Evolutionary conservation across 2,329 filamentous ascomycete genomes (phyloP).

Genomic region (Colletotrichum horii): DNA sequence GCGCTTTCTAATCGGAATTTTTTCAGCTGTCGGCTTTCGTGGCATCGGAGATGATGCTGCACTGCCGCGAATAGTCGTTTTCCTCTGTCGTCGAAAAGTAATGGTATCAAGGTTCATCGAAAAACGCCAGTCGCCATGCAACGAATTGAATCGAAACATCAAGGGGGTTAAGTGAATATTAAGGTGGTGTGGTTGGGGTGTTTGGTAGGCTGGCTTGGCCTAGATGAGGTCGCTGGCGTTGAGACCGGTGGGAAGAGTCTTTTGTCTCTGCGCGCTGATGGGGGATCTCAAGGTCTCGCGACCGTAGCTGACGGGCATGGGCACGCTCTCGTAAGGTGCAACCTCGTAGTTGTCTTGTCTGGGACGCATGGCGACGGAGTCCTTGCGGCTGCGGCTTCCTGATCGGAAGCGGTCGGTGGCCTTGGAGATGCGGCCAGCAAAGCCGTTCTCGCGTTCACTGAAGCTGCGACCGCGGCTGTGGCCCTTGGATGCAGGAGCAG

Average conservation of each 20-base stretch:
- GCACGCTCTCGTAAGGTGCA: constrained; percentile 48
- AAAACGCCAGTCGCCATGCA: constrained; percentile 48
- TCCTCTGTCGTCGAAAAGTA: constrained; percentile 1
- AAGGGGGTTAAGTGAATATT: constrained; percentile 20
- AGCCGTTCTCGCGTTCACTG: constrained; percentile 50
- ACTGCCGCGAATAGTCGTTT: not conserved
- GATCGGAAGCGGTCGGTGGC: constrained; percentile 66
- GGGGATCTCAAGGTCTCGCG: constrained; percentile 37
- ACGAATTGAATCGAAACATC: constrained; percentile 21
- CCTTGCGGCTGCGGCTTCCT: constrained; percentile 60
- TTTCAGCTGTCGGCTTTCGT: not conserved
- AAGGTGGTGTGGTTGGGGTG: not conserved
- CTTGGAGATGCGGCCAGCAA: constrained; percentile 60
- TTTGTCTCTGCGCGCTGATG: constrained; percentile 25
- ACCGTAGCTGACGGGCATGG: constrained; percentile 45
- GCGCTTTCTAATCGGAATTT: not conserved
- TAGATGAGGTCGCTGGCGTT: constrained; percentile 63
- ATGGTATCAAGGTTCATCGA: constrained; percentile 24
- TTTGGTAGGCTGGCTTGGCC: not conserved
- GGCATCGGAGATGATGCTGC: not conserved
- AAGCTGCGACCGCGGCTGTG: constrained; percentile 64
- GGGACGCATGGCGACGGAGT: constrained; percentile 41
- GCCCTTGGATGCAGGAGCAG: constrained; percentile 44
- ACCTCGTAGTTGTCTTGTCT: constrained; percentile 39
- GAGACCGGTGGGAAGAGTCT: constrained; percentile 55